Conservation (phyloP, 2,329 filamentous ascomycete species). For the Cladosporium sp. region DNA sequence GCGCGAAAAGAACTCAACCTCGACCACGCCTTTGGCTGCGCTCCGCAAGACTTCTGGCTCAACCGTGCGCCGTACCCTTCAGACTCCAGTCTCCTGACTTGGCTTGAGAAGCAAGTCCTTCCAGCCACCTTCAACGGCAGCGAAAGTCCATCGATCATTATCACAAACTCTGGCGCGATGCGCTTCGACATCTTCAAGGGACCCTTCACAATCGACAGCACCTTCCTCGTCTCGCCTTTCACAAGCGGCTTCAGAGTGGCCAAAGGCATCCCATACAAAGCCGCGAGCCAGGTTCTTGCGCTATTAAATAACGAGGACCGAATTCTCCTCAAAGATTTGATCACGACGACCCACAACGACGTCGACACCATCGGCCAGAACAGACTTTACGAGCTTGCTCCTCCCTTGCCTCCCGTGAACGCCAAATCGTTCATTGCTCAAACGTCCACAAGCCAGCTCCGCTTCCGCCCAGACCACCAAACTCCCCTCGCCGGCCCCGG, state of each 20-base stretch:
- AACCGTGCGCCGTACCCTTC: slow-evolving; percentile 72
- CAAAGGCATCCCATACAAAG: slow-evolving; percentile 75
- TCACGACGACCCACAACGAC: slow-evolving; percentile 14
- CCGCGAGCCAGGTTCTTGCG: slow-evolving; percentile 67
- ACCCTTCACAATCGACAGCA: slow-evolving; percentile 82
- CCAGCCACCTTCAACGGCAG: slow-evolving; percentile 50
- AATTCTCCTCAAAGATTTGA: slow-evolving; percentile 42
- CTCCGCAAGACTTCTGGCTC: slow-evolving; percentile 79
- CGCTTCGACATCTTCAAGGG: slow-evolving; percentile 96
- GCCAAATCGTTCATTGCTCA: slow-evolving; percentile 2
- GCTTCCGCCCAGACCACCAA: slow-evolving; percentile 1
- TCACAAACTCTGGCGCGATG: slow-evolving; percentile 87
- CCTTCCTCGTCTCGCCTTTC: slow-evolving; percentile 86
- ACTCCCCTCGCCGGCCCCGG: not conserved
- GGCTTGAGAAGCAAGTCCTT: slow-evolving; percentile 74
- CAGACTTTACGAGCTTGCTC: slow-evolving; percentile 21
- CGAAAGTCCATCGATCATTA: slow-evolving; percentile 64
- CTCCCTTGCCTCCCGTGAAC: slow-evolving; percentile 16
- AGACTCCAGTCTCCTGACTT: slow-evolving; percentile 74
- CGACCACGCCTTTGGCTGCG: slow-evolving; percentile 77
- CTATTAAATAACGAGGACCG: slow-evolving; percentile 60
- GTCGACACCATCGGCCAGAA: not conserved
- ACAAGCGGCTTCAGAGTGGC: slow-evolving; percentile 74
- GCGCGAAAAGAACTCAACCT: slow-evolving; percentile 71
- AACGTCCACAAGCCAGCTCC: not conserved